Percentiles rank a stretch among this genome's conserved stretches.
phyloP scores from a whole-genome alignment of 805 yeast genomes.

The Pichia scutulata region DNA sequence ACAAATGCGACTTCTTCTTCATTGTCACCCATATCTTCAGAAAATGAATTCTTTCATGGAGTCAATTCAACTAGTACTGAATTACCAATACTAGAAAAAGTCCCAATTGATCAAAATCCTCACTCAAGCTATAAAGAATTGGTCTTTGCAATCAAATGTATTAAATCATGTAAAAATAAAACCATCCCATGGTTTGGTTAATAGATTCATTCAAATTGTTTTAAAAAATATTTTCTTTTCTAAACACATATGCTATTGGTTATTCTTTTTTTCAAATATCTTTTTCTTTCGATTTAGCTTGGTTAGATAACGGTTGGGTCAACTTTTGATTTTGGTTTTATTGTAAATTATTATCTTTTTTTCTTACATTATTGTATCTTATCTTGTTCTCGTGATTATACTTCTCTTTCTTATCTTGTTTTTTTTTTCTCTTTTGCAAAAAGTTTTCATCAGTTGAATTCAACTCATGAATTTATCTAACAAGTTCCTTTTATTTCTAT shows the following conservation, averaged over 20 bases:
- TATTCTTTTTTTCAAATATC: background rate
- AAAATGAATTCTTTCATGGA: background rate
- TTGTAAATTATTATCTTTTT: background rate
- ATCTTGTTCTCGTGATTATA: too few relatives aligned
- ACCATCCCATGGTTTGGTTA: conserved; percentile 5
- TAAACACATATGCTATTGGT: background rate
- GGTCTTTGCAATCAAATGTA: conserved; percentile 23
- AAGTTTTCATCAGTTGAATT: background rate
- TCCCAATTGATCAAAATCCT: background rate
- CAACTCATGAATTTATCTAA: background rate
- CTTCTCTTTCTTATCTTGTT: background rate
- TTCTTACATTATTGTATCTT: background rate
- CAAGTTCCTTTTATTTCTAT: background rate
- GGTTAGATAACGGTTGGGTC: background rate
- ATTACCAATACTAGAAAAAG: background rate
- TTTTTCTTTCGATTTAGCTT: too few relatives aligned
- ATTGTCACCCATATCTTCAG: conserved; percentile 5
- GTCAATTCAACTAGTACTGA: background rate
- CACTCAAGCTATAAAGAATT: conserved; percentile 20
- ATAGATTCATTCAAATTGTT: too few relatives aligned
- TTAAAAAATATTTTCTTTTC: background rate
- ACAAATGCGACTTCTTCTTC: conserved; percentile 7
- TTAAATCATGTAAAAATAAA: conserved; percentile 18
- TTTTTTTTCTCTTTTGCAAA: background rate
- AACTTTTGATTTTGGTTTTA: background rate